phyloP scores from a whole-genome alignment of 306 rosid species.

The Prunus mira region DNA sequence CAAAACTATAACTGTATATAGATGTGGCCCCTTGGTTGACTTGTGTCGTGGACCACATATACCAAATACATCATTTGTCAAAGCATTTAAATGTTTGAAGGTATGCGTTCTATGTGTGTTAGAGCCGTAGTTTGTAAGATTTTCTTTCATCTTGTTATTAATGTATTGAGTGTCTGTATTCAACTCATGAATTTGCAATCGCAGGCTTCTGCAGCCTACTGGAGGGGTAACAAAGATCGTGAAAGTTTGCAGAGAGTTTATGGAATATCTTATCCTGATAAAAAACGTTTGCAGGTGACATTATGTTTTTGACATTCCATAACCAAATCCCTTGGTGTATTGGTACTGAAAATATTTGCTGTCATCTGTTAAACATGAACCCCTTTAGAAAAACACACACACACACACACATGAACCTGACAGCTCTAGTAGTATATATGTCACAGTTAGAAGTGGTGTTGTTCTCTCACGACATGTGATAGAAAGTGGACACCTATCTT shows the following conservation, averaged over 20 bases:
- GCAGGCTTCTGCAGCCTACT: conserved; percentile 97
- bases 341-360: too few relatives aligned
- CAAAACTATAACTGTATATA: conserved; percentile 89
- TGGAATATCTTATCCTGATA: conserved; percentile 96
- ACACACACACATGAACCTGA: too few relatives aligned
- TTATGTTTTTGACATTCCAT: neutral
- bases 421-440: too few relatives aligned
- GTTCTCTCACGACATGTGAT: too few relatives aligned
- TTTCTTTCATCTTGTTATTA: too few relatives aligned
- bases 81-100: conserved; percentile 85
- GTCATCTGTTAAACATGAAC: too few relatives aligned
- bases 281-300: conserved; percentile 74
- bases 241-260: conserved; percentile 96
- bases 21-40: conserved; percentile 96
- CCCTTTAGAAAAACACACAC: too few relatives aligned
- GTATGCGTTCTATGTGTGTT: conserved; percentile 31
- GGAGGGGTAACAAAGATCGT: conserved; percentile 89
- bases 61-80: conserved; percentile 94
- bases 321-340: too few relatives aligned
- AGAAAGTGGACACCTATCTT: too few relatives aligned
- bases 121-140: neutral
- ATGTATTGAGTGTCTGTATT: neutral
- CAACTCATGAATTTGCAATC: conserved; percentile 29
- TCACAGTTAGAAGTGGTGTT: too few relatives aligned
- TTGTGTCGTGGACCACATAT: conserved; percentile 98